Conservation (phyloP, 257 asterid genomes). For the Solanum ossicruentum region DNA sequence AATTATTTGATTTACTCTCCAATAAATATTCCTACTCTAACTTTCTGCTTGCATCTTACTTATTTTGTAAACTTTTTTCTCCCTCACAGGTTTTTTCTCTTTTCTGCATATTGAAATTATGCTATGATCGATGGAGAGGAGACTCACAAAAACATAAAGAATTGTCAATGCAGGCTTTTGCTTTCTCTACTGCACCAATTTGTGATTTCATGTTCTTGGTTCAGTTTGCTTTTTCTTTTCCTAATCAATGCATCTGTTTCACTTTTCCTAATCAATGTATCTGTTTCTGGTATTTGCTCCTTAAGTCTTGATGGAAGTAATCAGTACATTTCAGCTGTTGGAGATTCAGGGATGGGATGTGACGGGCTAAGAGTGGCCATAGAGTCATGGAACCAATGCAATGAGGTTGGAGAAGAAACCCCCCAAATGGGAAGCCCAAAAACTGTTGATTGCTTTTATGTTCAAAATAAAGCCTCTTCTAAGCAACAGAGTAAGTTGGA, state of each 20-base stretch:
- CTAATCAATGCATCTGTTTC: not conserved
- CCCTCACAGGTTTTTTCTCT: too few relatives aligned
- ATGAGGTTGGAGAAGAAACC: slow-evolving; percentile 79
- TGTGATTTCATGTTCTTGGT: not conserved
- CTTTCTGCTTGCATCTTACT: too few relatives aligned
- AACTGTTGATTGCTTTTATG: slow-evolving; percentile 72
- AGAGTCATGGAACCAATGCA: slow-evolving; percentile 90
- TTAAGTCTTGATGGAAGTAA: slow-evolving; percentile 1
- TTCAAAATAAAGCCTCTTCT: slow-evolving; percentile 30
- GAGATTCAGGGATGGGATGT: slow-evolving; percentile 69
- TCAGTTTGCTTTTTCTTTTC: not conserved
- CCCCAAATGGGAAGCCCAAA: slow-evolving; percentile 84
- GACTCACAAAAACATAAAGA: too few relatives aligned
- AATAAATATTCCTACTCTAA: too few relatives aligned
- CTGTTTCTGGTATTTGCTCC: not conserved
- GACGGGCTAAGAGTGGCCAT: slow-evolving; percentile 68
- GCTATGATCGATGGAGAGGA: too few relatives aligned
- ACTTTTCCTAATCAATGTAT: not conserved
- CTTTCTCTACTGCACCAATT: not conserved
- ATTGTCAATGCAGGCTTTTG: too few relatives aligned
- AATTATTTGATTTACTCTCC: too few relatives aligned
- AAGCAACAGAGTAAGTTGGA: slow-evolving; percentile 17
- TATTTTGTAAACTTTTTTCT: too few relatives aligned
- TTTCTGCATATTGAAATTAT: too few relatives aligned
- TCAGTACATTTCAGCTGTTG: slow-evolving; percentile 44